Evolutionary conservation across 75 land plant genomes (phyloP), one percentile per base, ranked within the genome.

Genomic region (Sequoia sempervirens): DNA sequence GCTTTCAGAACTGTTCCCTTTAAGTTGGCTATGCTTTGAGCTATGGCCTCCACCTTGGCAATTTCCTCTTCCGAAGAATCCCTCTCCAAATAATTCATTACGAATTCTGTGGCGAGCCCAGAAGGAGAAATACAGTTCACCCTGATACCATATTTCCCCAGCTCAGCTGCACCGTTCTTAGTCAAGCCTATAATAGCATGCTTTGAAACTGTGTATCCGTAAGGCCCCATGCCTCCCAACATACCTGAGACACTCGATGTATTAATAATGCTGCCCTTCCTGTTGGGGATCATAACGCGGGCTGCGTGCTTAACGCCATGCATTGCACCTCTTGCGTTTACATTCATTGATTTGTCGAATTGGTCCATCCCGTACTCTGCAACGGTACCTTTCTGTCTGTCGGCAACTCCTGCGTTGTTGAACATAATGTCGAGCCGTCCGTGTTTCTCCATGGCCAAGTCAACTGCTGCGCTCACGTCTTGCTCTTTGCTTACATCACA

Each of bases 401-500:
- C 93, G 18, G 86, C 7, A 15, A 90, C 73, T n/a, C 93, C 93
- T 3, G 93, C 95, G 80, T 87, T 90, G 87, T 91, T 93, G 88
- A 76, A 87, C 91, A 93, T 87, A 14, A 91, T 79, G 86, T 93
- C 91, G 1, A 93, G 87, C 66, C 83, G 85, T 17, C 90, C 93
- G 61, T 86, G 86, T 61, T 37, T 52, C n/a, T 90, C 46, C 75
- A 93, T 73, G 28, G 93, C 86, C 43, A 36, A 12, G 84, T 90
- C 85, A 3, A 93, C 93, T 0, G 87, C 87, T 66, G 84, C 82
- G 34, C 87, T 82, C 0, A 93, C 84, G 4, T 93, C 85, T 64
- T 47, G 5, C 85, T 91, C 95, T 23, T 23, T 80, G 12, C 87
- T 61, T 37, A 91, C 93, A 61, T 93, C 93, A 81, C 93, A 93